Evolutionary conservation across 1,284 basidiomycete genomes (phyloP).

Genomic region (Cutaneotrichosporon sp.): DNA sequence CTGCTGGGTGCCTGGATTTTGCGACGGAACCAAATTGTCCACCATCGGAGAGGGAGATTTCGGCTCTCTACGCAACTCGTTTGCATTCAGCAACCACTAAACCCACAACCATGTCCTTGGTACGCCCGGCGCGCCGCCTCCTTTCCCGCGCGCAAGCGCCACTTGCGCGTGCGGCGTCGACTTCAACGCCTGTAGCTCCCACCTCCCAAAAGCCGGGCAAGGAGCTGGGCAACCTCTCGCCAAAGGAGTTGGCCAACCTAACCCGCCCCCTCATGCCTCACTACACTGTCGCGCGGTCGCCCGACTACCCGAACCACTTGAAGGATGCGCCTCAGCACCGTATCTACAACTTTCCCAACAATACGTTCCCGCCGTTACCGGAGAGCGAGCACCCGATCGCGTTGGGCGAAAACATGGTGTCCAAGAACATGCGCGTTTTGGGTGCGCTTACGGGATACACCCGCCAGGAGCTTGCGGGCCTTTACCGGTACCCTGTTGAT

Average conservation of each 20-base stretch:
- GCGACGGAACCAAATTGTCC: slow-evolving; percentile 10
- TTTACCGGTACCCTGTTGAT: slow-evolving; percentile 42
- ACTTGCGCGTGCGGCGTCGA: slow-evolving; percentile 1
- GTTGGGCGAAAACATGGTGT: slow-evolving; percentile 29
- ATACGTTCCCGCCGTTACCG: slow-evolving; percentile 22
- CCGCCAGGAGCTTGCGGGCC: slow-evolving; percentile 31
- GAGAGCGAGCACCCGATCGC: slow-evolving; percentile 27
- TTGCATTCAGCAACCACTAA: neutral
- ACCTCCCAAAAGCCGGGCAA: slow-evolving; percentile 8
- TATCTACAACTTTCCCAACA: slow-evolving; percentile 43
- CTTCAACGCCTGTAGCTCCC: slow-evolving; percentile 14
- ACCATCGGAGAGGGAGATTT: neutral
- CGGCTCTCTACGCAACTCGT: neutral
- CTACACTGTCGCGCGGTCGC: slow-evolving; percentile 30
- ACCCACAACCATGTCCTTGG: slow-evolving; percentile 18
- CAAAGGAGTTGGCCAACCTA: neutral
- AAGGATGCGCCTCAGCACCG: slow-evolving; percentile 31
- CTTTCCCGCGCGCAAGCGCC: neutral
- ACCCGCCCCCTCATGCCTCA: slow-evolving; percentile 19
- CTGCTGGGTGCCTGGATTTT: neutral
- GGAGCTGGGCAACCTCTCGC: neutral
- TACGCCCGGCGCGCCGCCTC: slow-evolving; percentile 13
- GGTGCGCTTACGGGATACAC: slow-evolving; percentile 36
- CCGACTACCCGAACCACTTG: slow-evolving; percentile 28
- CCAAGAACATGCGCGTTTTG: slow-evolving; percentile 33